Conservation (phyloP, 23 red algal species). For the Rhodosorus marinus region DNA sequence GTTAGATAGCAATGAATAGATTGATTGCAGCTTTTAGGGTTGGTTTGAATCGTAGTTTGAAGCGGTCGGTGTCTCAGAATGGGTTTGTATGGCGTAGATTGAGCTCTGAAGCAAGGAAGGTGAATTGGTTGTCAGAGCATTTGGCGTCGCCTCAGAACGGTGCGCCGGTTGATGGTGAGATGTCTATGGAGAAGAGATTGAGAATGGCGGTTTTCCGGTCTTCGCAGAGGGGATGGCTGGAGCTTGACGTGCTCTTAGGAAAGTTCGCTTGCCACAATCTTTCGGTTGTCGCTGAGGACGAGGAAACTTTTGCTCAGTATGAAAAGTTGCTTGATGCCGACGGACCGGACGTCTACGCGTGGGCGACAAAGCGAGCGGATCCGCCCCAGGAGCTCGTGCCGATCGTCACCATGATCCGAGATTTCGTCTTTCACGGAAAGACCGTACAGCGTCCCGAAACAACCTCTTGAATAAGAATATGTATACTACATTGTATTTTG, state of each 20-base stretch:
- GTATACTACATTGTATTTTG: too few relatives aligned
- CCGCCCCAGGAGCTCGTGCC: slow-evolving; percentile 50
- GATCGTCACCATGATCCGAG: too few relatives aligned
- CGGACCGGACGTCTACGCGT: slow-evolving; percentile 53
- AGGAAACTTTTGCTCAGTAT: slow-evolving; percentile 5
- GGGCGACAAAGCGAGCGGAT: slow-evolving; percentile 22
- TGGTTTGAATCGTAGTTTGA: too few relatives aligned
- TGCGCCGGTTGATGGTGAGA: not conserved
- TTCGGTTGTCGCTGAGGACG: not conserved
- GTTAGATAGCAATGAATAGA: too few relatives aligned
- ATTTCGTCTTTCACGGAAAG: too few relatives aligned
- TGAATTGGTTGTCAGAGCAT: not conserved
- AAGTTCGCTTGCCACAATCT: slow-evolving; percentile 42
- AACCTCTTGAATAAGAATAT: too few relatives aligned
- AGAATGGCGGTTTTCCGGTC: slow-evolving; percentile 60
- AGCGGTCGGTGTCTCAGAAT: too few relatives aligned
- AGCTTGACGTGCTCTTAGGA: slow-evolving; percentile 83
- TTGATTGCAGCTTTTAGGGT: too few relatives aligned
- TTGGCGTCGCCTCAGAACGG: not conserved
- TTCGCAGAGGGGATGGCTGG: slow-evolving; percentile 61
- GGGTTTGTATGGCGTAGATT: too few relatives aligned
- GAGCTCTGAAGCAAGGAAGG: not conserved
- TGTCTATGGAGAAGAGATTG: slow-evolving; percentile 16
- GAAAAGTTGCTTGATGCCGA: slow-evolving; percentile 51
- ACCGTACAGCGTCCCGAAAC: too few relatives aligned